These are phyloP conservation scores for Pseudoperonospora humuli DNA, from an alignment of 352 stramenopile species.

Conservation along the genomic window DNA sequence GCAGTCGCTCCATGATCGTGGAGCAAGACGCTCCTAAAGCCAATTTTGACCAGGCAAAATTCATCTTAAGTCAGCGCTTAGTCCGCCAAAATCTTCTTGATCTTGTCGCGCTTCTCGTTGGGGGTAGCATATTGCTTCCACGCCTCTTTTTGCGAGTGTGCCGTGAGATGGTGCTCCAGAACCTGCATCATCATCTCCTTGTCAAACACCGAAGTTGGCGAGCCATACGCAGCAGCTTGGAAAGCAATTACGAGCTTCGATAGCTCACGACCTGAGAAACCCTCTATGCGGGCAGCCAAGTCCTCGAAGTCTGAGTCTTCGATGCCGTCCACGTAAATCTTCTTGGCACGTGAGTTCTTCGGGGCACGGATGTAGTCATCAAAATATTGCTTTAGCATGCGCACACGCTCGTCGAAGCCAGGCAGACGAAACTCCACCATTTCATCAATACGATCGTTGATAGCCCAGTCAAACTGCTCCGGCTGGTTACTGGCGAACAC, in stretches of 20 bases:
- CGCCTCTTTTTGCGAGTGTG: slow-evolving; percentile 89
- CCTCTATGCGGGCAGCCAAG: slow-evolving; percentile 90
- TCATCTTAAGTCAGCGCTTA: slow-evolving; percentile 20
- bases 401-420: slow-evolving; percentile 89
- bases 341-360: slow-evolving; percentile 78
- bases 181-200: slow-evolving; percentile 91
- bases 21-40: slow-evolving; percentile 3
- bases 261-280: slow-evolving; percentile 98
- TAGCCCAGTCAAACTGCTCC: slow-evolving; percentile 97
- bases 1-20: slow-evolving; percentile 10
- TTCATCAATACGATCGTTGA: slow-evolving; percentile 99
- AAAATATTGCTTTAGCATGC: slow-evolving; percentile 98
- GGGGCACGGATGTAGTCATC: slow-evolving; percentile 93
- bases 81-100: slow-evolving; percentile 45
- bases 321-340: slow-evolving; percentile 89
- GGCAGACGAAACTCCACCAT: slow-evolving; percentile 97
- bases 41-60: slow-evolving; percentile 2
- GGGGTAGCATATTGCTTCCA: slow-evolving; percentile 85
- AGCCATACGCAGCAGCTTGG: slow-evolving; percentile 97
- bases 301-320: slow-evolving; percentile 89
- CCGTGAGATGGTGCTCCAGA: slow-evolving; percentile 90
- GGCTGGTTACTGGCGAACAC: slow-evolving; percentile 99
- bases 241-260: slow-evolving; percentile 99
- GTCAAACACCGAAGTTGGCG: slow-evolving; percentile 89
- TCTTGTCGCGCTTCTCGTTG: slow-evolving; percentile 37